Evolutionary conservation across 495 filamentous ascomycete genomes (phyloP), one percentile per base, ranked within the genome.

Genomic region (Talaromyces ruber): DNA sequence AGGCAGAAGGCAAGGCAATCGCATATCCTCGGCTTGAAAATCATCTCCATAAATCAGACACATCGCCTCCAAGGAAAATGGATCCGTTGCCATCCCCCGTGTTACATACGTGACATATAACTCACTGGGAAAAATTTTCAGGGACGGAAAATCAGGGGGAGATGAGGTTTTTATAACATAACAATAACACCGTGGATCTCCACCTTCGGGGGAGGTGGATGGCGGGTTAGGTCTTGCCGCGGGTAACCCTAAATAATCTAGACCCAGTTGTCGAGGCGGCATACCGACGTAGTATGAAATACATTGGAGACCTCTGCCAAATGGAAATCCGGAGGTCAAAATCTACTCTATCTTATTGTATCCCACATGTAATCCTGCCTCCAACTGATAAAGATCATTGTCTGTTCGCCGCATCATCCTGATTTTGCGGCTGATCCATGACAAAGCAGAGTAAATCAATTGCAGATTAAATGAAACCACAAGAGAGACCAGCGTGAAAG

Each of bases 401-500:
- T 16, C 14, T 14, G 12, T 39, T 0, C 12, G 14, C 14, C 34
- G 34, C 3, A 39, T 39, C 34, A 39, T 16, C 4, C 34, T 39
- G 34, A 14, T 39, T 39, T 2, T 39, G 2, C 34, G 14, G 34
- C 34, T 39, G 34, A 39, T 39, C 34, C 9, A 39, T n/a, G 0
- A 2, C 12, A 39, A 4, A 0, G 4, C 34, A 39, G 12, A 16
- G 14, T 39, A 39, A 12, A 59, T 29, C 1, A 34, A 12, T 51
- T 60, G 34, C 26, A 51, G 28, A 47, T 60, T 60, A 18, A 60
- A 60, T 21, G 39, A 60, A 11, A 52, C 9, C 1, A 60, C n/a
- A 22, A 51, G 34, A 29, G 58, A 60, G 1, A 60, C 0, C 3
- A 60, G 43, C 1, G 58, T 47, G 34, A 60, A 59, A 7, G 58